Conservation (phyloP, 768 basidiomycete genomes). For the Boletus rex-veris region DNA sequence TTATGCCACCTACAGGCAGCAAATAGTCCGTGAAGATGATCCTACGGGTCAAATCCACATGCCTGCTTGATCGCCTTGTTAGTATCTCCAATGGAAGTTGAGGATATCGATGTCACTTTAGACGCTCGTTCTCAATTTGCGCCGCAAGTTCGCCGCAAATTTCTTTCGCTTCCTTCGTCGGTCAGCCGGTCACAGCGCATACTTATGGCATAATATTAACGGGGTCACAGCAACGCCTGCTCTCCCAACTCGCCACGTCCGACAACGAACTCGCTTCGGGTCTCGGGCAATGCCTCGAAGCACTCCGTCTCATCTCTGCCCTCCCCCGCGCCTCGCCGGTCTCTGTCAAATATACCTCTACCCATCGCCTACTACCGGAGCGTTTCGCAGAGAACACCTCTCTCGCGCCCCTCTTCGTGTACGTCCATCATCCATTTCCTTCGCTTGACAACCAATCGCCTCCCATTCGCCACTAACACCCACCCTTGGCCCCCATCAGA, state of each 20-base stretch:
- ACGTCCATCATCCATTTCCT: too few species aligned
- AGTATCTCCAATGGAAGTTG: not conserved
- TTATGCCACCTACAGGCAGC: too few species aligned
- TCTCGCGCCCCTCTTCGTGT: too few species aligned
- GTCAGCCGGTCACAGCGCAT: too few species aligned
- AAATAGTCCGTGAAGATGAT: too few species aligned
- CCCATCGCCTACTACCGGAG: conserved; percentile 20
- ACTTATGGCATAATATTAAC: too few species aligned
- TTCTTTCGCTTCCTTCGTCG: not conserved
- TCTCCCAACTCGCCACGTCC: conserved; percentile 30
- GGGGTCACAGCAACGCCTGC: conserved; percentile 28
- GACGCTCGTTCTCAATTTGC: not conserved
- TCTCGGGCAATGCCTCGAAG: conserved; percentile 33
- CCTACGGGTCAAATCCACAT: too few species aligned
- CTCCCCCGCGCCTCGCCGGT: conserved; percentile 29
- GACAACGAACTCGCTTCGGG: conserved; percentile 33
- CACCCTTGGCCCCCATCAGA: conserved; percentile 7
- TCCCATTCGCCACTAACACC: too few species aligned
- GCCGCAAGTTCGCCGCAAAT: not conserved
- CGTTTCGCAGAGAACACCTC: conserved; percentile 28
- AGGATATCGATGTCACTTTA: not conserved
- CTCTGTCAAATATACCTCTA: conserved; percentile 21
- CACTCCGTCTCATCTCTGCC: conserved; percentile 29
- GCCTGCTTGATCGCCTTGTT: not conserved
- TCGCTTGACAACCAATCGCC: too few species aligned